These are phyloP conservation scores for Cercospora sojina DNA, from an alignment of 2,329 filamentous ascomycete species.

Conservation along the genomic window DNA sequence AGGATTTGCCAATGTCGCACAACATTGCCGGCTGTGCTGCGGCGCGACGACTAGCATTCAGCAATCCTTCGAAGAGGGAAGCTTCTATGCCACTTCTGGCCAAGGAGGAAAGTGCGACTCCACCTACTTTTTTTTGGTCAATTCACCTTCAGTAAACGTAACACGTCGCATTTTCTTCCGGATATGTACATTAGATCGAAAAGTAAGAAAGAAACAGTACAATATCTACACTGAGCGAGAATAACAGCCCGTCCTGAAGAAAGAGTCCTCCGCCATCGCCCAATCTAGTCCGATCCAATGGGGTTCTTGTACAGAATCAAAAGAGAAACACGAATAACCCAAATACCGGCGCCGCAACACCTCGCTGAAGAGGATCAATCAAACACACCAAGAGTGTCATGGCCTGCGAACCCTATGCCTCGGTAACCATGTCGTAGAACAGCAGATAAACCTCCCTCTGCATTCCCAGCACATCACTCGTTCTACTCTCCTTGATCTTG, in stretches of 20 bases:
- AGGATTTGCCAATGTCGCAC: neutral
- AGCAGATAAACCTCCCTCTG: constrained; percentile 93
- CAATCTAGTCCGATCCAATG: neutral
- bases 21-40: neutral
- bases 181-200: neutral
- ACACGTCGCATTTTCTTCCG: neutral
- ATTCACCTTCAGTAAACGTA: neutral
- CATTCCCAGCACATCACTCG: constrained; percentile 85
- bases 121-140: neutral
- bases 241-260: neutral
- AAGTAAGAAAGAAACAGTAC: neutral
- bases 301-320: neutral
- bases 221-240: neutral
- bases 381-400: neutral
- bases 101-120: neutral
- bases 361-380: neutral
- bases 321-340: neutral
- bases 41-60: neutral
- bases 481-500: constrained; percentile 92
- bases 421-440: constrained; percentile 81
- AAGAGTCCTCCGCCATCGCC: neutral
- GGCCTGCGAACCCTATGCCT: neutral
- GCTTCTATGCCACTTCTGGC: neutral
- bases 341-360: neutral
- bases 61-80: neutral